Base-by-base conservation (phyloP, 805 yeast genomes). In the Candida chauliodis region DNA sequence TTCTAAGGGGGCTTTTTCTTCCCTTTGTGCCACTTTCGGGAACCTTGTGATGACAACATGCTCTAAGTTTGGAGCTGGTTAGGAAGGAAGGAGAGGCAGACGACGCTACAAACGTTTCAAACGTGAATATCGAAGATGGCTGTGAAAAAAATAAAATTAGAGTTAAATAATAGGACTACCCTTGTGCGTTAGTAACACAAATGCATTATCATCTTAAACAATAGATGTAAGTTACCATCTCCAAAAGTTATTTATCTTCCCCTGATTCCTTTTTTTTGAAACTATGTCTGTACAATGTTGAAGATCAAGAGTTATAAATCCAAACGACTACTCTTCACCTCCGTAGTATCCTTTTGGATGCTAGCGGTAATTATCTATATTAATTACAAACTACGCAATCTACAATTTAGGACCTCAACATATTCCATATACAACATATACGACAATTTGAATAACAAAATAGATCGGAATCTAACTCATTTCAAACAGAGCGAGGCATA, bases 381-480 rank as follows among this genome's bases (percentile, higher is more conserved):
- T 22, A 27, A 28, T 26, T 21, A 15, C 20, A 36, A 26, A 8
- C 15, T 11, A 8, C 13, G 8, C 15, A 8, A 36, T 20, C n/a
- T n/a, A n/a, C 11, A 23, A 13, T 16, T 16, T 15, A 15, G 4
- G 8, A 26, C 20, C 32, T 10, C 23, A 6, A 10, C 32, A 21
- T 36, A 26, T 13, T 36, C 38, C n/a, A 36, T 36, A 3, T 36
- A 36, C 15, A 36, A 36, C 33, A 36, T 36, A 5, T 36, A 36
- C 20, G 38, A 36, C 16, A 24, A 34, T n/a, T 27, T 17, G 4
- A 22, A 29, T 5, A 5, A 15, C 5, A 21, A 24, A 9, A 5
- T 24, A 30, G 33, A 36, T 6, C 15, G 9, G 9, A 36, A 30
- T 36, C 5, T 15, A 19, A 30, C 29, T 3, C 16, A 15, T 18